phyloP scores from a whole-genome alignment of 2,329 filamentous ascomycete species.

The Trichoderma pleuroti region DNA sequence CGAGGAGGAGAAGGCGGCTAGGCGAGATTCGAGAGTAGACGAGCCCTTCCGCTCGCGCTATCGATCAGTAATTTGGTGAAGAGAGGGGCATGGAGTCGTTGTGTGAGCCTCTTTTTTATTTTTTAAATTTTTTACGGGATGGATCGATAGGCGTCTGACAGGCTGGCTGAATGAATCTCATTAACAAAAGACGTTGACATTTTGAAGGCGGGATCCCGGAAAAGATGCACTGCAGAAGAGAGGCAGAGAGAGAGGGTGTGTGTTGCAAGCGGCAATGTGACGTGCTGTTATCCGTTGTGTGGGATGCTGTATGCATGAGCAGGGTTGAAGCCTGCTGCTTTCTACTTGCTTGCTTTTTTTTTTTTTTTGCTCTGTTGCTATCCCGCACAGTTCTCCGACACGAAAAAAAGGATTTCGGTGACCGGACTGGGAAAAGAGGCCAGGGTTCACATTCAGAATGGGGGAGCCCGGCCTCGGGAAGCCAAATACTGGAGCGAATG shows the following conservation, averaged over 20 bases:
- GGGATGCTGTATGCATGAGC: not conserved
- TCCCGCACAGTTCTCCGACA: not conserved
- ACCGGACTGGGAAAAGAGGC: not conserved
- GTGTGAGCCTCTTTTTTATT: not conserved
- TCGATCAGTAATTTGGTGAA: not conserved
- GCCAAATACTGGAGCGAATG: not conserved
- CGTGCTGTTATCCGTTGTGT: not conserved
- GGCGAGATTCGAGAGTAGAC: not conserved
- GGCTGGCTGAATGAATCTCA: not conserved
- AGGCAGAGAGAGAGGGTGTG: not conserved
- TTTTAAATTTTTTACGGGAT: not conserved
- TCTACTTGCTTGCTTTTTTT: not conserved
- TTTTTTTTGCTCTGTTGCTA: not conserved
- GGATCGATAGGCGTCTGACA: constrained; percentile 17
- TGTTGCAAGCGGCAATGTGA: constrained; percentile 3
- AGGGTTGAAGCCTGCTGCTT: not conserved
- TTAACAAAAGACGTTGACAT: not conserved
- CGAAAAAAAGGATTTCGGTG: not conserved
- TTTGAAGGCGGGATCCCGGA: not conserved
- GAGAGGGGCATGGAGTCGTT: not conserved
- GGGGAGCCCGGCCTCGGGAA: not conserved
- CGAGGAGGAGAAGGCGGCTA: not conserved
- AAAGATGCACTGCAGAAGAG: not conserved
- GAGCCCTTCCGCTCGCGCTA: not conserved
- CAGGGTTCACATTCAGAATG: not conserved